Conservation (phyloP, 2,329 filamentous ascomycete genomes). For the Chaetomium sp. region DNA sequence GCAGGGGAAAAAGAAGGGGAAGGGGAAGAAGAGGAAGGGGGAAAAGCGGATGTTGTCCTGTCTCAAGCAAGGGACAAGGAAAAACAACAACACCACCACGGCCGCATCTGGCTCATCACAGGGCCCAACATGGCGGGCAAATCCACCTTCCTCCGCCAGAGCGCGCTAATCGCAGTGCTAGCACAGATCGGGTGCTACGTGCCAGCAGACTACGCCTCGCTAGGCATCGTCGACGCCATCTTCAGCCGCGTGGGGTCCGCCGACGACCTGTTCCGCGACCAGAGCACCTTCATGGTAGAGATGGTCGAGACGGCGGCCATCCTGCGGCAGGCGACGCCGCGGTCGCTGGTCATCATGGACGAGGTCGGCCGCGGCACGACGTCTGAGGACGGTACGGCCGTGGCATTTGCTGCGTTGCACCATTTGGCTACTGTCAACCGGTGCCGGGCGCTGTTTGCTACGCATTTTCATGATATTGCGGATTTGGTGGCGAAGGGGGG, state of each 20-base stretch:
- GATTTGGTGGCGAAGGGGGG: slow-evolving; percentile 61
- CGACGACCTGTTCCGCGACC: slow-evolving; percentile 88
- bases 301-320: slow-evolving; percentile 97
- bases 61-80: not conserved
- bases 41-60: not conserved
- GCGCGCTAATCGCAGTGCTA: slow-evolving; percentile 87
- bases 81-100: slow-evolving; percentile 36
- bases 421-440: slow-evolving; percentile 73
- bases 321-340: slow-evolving; percentile 71
- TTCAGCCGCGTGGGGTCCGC: slow-evolving; percentile 91
- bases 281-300: slow-evolving; percentile 99
- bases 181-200: slow-evolving; percentile 92
- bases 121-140: slow-evolving; percentile 99
- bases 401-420: slow-evolving; percentile 81
- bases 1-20: too few relatives aligned
- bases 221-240: slow-evolving; percentile 92
- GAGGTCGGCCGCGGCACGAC: slow-evolving; percentile 94
- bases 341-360: slow-evolving; percentile 96
- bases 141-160: slow-evolving; percentile 91
- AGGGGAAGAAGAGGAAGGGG: too few relatives aligned
- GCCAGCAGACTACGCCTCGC: slow-evolving; percentile 74
- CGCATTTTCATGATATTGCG: slow-evolving; percentile 82
- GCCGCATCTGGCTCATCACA: slow-evolving; percentile 61
- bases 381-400: slow-evolving; percentile 81
- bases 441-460: slow-evolving; percentile 83